Evolutionary conservation across 139 green algal genomes (phyloP).

Genomic region (Trebouxia sp.): DNA sequence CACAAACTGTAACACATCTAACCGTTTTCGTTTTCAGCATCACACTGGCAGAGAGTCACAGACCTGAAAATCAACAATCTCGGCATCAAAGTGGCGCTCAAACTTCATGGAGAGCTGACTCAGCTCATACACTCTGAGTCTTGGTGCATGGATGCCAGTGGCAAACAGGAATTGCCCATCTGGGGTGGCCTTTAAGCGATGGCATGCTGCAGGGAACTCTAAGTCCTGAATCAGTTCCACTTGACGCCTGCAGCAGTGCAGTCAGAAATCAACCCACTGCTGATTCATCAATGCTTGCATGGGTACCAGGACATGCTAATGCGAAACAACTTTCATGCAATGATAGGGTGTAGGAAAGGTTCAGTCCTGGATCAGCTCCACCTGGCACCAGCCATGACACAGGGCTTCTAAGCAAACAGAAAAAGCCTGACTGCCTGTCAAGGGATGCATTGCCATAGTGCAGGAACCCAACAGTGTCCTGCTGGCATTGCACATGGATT

Average conservation of each 20-base stretch:
- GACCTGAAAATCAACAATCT: conserved; percentile 93
- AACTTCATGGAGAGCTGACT: conserved; percentile 96
- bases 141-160: conserved; percentile 79
- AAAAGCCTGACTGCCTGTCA: too few species aligned
- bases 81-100: conserved; percentile 89
- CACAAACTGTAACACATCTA: background rate
- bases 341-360: background rate
- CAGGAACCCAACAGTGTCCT: too few species aligned
- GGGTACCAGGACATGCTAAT: too few species aligned
- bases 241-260: conserved; percentile 49
- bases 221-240: conserved; percentile 95
- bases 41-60: too few species aligned
- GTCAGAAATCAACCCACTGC: too few species aligned
- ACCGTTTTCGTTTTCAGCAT: background rate
- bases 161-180: conserved; percentile 91
- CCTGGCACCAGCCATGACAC: background rate
- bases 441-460: too few species aligned
- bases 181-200: conserved; percentile 83
- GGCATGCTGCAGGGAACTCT: conserved; percentile 81
- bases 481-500: too few species aligned
- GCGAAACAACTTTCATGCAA: too few species aligned
- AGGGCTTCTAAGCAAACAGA: too few species aligned
- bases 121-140: conserved; percentile 86
- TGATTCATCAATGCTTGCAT: too few species aligned
- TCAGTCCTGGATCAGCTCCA: background rate